Conservation (phyloP, 2,329 filamentous ascomycete genomes). For the Aspergillus novoparasiticus region DNA sequence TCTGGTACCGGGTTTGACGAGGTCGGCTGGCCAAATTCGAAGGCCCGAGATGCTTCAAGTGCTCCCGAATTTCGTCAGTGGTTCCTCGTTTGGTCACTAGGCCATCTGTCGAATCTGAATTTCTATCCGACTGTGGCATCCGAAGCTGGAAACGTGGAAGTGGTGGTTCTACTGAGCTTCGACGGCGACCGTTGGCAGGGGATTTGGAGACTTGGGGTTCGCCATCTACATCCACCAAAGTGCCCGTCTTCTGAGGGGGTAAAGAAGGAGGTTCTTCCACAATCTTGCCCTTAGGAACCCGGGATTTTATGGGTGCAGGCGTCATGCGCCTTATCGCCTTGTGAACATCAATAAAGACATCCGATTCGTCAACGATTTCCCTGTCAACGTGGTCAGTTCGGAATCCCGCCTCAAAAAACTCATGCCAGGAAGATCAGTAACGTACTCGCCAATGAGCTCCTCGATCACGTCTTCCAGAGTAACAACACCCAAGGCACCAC, state of each 20-base stretch:
- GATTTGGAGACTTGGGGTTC: slow-evolving; percentile 31
- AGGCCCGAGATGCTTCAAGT: slow-evolving; percentile 65
- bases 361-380: slow-evolving; percentile 98
- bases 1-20: slow-evolving; percentile 62
- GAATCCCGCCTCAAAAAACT: too few relatives aligned
- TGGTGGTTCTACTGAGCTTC: slow-evolving; percentile 39
- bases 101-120: slow-evolving; percentile 28
- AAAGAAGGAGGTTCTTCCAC: slow-evolving; percentile 50
- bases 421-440: slow-evolving; percentile 26
- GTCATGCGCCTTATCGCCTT: slow-evolving; percentile 91
- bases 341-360: slow-evolving; percentile 97
- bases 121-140: slow-evolving; percentile 35
- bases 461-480: slow-evolving; percentile 98
- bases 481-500: slow-evolving; percentile 88
- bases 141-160: slow-evolving; percentile 45
- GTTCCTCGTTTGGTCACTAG: slow-evolving; percentile 51
- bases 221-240: slow-evolving; percentile 52
- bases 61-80: slow-evolving; percentile 59
- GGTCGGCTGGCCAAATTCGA: slow-evolving; percentile 65
- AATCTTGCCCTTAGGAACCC: slow-evolving; percentile 61
- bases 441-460: slow-evolving; percentile 94
- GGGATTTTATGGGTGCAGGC: slow-evolving; percentile 73
- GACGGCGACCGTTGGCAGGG: slow-evolving; percentile 27
- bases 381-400: slow-evolving; percentile 47
- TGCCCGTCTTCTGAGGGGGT: slow-evolving; percentile 34